phyloP scores from a whole-genome alignment of 2,329 filamentous ascomycete species.

The Alternaria incomplexa region DNA sequence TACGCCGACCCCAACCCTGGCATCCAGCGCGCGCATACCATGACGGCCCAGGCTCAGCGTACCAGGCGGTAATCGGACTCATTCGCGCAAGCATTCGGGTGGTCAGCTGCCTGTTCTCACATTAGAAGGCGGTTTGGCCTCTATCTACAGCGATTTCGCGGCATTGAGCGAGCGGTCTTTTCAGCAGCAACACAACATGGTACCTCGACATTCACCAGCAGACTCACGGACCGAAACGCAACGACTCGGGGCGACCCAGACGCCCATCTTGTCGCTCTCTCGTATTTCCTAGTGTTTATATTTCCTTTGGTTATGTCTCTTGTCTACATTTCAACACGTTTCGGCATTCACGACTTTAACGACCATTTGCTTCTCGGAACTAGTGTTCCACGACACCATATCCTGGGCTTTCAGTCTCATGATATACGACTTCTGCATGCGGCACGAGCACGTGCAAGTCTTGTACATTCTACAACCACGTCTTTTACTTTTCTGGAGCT shows the following conservation, averaged over 20 bases:
- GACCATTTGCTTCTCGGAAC: slow-evolving; percentile 38
- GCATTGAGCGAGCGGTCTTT: slow-evolving; percentile 28
- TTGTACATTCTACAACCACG: slow-evolving; percentile 43
- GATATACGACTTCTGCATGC: slow-evolving; percentile 48
- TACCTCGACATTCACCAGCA: slow-evolving; percentile 57
- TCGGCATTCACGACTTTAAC: slow-evolving; percentile 47
- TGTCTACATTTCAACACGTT: slow-evolving; percentile 36
- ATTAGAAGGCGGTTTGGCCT: slow-evolving; percentile 32
- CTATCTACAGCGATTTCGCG: slow-evolving; percentile 21
- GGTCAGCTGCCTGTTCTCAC: slow-evolving; percentile 29
- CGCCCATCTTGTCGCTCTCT: slow-evolving; percentile 19
- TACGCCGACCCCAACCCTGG: slow-evolving; percentile 42
- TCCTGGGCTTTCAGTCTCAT: slow-evolving; percentile 38
- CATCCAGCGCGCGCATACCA: slow-evolving; percentile 42
- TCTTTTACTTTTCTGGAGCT: slow-evolving; percentile 34
- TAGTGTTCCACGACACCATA: slow-evolving; percentile 29
- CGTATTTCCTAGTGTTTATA: slow-evolving; percentile 40
- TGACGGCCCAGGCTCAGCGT: slow-evolving; percentile 37
- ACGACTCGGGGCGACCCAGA: slow-evolving; percentile 2
- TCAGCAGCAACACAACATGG: slow-evolving; percentile 16
- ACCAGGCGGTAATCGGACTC: slow-evolving; percentile 34
- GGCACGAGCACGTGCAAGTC: slow-evolving; percentile 43
- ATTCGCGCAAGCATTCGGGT: slow-evolving; percentile 21
- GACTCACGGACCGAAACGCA: slow-evolving; percentile 50
- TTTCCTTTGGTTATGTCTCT: slow-evolving; percentile 41